Base-by-base conservation (phyloP, 2,329 filamentous ascomycete genomes). In the Zymoseptoria brevis region DNA sequence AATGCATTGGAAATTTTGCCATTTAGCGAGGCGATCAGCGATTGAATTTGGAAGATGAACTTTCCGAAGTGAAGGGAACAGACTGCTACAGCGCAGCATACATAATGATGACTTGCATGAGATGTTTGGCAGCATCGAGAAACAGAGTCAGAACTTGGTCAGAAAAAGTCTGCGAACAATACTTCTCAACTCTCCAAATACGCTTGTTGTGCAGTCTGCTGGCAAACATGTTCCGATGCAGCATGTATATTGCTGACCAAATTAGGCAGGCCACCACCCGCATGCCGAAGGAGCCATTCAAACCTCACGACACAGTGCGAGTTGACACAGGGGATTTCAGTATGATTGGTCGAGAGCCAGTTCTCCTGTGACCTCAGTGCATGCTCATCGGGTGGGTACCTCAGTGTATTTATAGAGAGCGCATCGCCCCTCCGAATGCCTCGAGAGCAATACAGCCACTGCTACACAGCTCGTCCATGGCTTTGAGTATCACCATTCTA, bases 11-110 rank as follows among this genome's bases (percentile, higher is more conserved):
- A 9, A 19, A 35, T 54, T 50, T 57, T 58, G 56, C 29, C 19
- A 30, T 50, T 61, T 61, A 61, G 59, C 59, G 59, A 55, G 59
- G 59, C 56, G 59, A 53, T 45, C 35, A 45, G 35, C 35, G 35
- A 45, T 45, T 45, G 35, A 45, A n/a, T n/a, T 45, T 45, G 13
- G 35, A 45, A 45, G 4, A 5, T 6, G 35, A 7, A 45, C 35
- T 45, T 45, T 16, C 35, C 16, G 35, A 45, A 45, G 35, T 7
- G 5, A 16, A 45, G 35, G 35, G 16, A 45, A 45, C 35, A 45
- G 35, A n/a, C 35, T 45, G 35, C 35, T 45, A 45, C 35, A 9
- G 35, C 35, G n/a, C 13, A 45, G 35, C 13, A 45, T 16, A 45
- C 35, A n/a, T 45, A 16, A 29, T 45, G 16, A 45, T 45, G 13